These are phyloP conservation scores for Geranomyces michiganensis DNA, from an alignment of 192 early-diverging fungal species.

Conservation along the genomic window DNA sequence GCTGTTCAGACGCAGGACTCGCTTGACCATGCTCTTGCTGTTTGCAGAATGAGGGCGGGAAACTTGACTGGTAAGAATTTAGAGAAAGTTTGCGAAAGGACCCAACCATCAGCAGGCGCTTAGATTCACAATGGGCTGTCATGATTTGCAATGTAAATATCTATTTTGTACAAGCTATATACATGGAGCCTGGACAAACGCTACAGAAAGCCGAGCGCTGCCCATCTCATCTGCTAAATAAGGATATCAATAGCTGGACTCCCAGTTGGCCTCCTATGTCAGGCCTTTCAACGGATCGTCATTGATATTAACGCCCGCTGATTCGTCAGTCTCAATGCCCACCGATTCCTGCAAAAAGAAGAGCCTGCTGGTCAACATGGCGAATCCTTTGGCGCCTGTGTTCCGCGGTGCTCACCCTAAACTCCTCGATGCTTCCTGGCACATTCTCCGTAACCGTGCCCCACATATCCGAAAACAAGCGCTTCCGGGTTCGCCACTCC, in stretches of 20 bases:
- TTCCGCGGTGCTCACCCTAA: conserved; percentile 39
- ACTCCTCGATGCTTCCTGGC: conserved; percentile 51
- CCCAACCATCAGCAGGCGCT: conserved; percentile 83
- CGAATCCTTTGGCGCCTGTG: not conserved
- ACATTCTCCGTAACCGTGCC: conserved; percentile 56
- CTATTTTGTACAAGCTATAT: no score
- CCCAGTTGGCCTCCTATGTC: no score
- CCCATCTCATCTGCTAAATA: no score
- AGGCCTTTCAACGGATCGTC: conserved; percentile 37
- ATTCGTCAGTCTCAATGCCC: conserved; percentile 65
- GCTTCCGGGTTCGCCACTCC: conserved; percentile 59
- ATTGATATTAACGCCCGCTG: conserved; percentile 43
- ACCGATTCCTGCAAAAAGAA: conserved; percentile 43
- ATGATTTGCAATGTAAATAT: conserved; percentile 38
- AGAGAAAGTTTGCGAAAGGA: conserved; percentile 85
- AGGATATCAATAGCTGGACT: no score
- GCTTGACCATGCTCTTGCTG: no score
- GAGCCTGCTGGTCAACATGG: not conserved
- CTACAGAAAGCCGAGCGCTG: no score
- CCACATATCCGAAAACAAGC: conserved; percentile 59
- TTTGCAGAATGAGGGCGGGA: conserved; percentile 84
- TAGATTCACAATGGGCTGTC: conserved; percentile 85
- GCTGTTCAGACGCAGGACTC: no score
- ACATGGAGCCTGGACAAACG: no score
- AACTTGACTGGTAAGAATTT: conserved; percentile 83